Base-by-base conservation (phyloP, 176 grass and related monocot genomes). In the Rhynchospora tenuis region DNA sequence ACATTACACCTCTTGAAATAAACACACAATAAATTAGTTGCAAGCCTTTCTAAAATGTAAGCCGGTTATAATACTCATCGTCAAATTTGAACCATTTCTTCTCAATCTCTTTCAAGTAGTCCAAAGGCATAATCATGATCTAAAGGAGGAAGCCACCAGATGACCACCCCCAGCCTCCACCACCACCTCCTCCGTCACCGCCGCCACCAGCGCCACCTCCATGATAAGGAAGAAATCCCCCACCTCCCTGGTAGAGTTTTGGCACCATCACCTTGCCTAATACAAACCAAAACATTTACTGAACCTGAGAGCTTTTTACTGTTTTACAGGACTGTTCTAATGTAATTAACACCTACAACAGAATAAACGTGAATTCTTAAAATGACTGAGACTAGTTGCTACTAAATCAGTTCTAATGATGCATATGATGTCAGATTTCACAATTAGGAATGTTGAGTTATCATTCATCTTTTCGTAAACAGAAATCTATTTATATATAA, bases 41-140 rank as follows among this genome's bases (percentile, higher is more conserved):
- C 14, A 9, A 17, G 9, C 56, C 33, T 14, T 19, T 62, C 19
- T 50, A 64, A 19, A 50, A 82, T 26, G 23, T 20, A 38, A 68
- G 63, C 44, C 68, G 61, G 44, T 82, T 82, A 48, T 82, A 82
- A 31, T 82, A 82, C 12, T 65, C 59, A 68, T 82, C 80, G 5
- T 82, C 80, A 68, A 62, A 65, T 43, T 82, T 82, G 44, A 82
- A 82, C 80, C 80, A 82, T 50, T 82, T 82, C 59, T 82, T 82
- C 61, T 82, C 80, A 65, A 82, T 61, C 61, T 82, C 80, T 50
- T 82, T 82, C 59, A 82, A 29, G 59, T 82, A 82, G 67, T 82
- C 80, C 80, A 82, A 68, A 28, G 68, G 19, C 80, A 82, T 82
- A 11, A 82, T 45, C 8, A 67, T 82, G 15, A 54, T 11, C 10